Conservation (phyloP, 2,329 filamentous ascomycete species). For the Pyricularia sp. region DNA sequence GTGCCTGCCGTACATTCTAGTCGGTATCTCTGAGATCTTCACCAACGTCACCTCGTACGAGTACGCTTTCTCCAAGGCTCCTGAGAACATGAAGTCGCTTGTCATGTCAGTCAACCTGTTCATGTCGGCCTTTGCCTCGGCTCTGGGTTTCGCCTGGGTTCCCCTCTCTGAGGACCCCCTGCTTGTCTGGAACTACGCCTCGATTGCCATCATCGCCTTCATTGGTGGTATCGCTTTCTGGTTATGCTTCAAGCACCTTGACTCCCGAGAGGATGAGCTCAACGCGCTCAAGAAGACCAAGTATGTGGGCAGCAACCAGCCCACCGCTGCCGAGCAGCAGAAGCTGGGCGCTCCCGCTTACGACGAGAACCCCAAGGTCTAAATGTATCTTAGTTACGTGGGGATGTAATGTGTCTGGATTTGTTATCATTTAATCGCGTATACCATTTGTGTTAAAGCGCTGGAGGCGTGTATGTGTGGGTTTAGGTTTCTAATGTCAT, state of each 20-base stretch:
- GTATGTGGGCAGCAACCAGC: conserved; percentile 5
- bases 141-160: conserved; percentile 51
- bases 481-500: not conserved
- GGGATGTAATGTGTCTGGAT: not conserved
- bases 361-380: conserved; percentile 3
- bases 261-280: conserved; percentile 52
- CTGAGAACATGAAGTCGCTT: conserved; percentile 66
- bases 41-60: conserved; percentile 52
- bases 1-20: conserved; percentile 37
- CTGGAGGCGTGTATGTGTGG: not conserved
- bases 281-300: conserved; percentile 35
- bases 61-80: conserved; percentile 69
- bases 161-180: conserved; percentile 46
- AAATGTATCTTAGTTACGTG: not conserved
- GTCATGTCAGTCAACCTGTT: conserved; percentile 61
- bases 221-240: conserved; percentile 60
- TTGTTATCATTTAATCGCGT: not conserved
- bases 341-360: conserved; percentile 1
- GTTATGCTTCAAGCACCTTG: conserved; percentile 48
- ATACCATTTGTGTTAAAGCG: not conserved
- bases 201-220: conserved; percentile 56
- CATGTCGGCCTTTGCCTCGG: conserved; percentile 57
- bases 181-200: conserved; percentile 64
- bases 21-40: conserved; percentile 39
- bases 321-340: conserved; percentile 14